Conservation (phyloP, 169 alveolate species). For the Plasmodium billcollinsi region DNA sequence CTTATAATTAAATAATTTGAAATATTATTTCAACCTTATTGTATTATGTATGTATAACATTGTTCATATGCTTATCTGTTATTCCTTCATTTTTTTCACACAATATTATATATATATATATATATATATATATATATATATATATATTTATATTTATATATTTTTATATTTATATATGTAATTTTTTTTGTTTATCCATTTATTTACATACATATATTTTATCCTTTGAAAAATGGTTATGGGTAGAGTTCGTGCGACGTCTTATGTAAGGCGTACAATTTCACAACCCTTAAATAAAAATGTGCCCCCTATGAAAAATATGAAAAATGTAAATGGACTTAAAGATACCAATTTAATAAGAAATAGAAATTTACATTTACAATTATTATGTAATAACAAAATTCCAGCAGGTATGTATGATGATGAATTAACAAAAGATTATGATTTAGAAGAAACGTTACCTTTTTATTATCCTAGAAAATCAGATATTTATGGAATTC, state of each 20-base stretch:
- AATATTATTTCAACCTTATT: no score
- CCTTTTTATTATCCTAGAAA: conserved; percentile 77
- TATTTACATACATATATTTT: neutral
- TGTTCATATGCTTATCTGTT: no score
- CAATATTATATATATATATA: no score
- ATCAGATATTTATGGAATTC: conserved; percentile 74
- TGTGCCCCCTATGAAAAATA: conserved; percentile 12
- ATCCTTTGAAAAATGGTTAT: conserved; percentile 77
- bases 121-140: no score
- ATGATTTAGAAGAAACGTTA: conserved; percentile 28
- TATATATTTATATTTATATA: no score
- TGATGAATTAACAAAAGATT: conserved; percentile 23
- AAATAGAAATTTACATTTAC: conserved; percentile 67
- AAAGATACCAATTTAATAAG: conserved; percentile 73
- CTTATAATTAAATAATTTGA: no score
- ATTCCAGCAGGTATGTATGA: conserved; percentile 7
- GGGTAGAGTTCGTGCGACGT: conserved; percentile 85
- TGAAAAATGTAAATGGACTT: conserved; percentile 23
- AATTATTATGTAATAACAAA: conserved; percentile 66
- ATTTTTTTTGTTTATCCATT: neutral
- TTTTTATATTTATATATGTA: neutral
- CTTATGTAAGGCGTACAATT: conserved; percentile 83
- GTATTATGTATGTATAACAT: no score
- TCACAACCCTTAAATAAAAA: conserved; percentile 81
- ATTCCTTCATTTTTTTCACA: no score